A percentile compares a stretch with the other conserved stretches of the same genome.
Conservation (phyloP, 2,329 filamentous ascomycete species). For the Metarhizium album region DNA sequence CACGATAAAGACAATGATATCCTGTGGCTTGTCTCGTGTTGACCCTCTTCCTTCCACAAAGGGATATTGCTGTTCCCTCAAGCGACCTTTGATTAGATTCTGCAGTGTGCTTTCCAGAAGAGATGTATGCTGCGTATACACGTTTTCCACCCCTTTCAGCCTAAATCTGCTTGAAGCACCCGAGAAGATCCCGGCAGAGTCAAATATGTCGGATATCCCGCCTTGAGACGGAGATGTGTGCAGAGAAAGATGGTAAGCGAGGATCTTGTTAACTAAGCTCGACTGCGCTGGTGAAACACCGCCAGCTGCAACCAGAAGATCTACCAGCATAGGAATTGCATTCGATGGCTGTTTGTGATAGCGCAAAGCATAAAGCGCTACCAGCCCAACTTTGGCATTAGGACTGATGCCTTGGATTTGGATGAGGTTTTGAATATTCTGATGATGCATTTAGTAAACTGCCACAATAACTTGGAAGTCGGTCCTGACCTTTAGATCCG, state of each 20-base stretch:
- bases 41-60: conserved; percentile 83
- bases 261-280: conserved; percentile 68
- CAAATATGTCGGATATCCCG: conserved; percentile 85
- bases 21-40: conserved; percentile 90
- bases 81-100: conserved; percentile 81
- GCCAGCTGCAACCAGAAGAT: conserved; percentile 77
- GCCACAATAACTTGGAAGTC: background rate
- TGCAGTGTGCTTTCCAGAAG: conserved; percentile 79
- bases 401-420: conserved; percentile 65
- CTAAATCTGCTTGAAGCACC: conserved; percentile 82
- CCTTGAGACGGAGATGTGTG: conserved; percentile 65
- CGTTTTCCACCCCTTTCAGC: conserved; percentile 94
- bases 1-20: conserved; percentile 89
- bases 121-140: conserved; percentile 95
- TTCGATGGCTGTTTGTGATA: conserved; percentile 83
- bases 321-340: conserved; percentile 71
- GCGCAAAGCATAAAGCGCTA: conserved; percentile 88
- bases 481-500: conserved; percentile 68
- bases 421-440: conserved; percentile 80
- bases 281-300: conserved; percentile 66
- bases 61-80: conserved; percentile 81
- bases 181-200: conserved; percentile 82
- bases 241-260: conserved; percentile 78
- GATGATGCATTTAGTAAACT: conserved; percentile 13
- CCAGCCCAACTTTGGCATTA: conserved; percentile 78